Conservation (phyloP, 495 filamentous ascomycete species). For the Pyrenula massariospora region DNA sequence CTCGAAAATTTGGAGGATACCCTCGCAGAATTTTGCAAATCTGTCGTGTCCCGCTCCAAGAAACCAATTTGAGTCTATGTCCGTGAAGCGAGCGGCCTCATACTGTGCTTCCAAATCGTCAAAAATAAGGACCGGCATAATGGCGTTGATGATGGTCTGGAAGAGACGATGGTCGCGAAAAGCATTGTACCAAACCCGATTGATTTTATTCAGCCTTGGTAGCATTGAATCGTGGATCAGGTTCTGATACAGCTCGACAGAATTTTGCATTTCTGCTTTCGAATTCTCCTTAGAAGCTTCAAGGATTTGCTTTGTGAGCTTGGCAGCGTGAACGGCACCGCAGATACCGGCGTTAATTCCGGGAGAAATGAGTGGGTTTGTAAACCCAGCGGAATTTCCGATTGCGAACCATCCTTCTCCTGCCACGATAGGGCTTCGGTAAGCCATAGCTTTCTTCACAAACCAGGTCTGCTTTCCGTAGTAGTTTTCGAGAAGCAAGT, state of each 20-base stretch:
- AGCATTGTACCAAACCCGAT: neutral
- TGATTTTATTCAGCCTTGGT: neutral
- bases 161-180: constrained; percentile 1
- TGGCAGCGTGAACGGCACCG: no score
- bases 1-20: neutral
- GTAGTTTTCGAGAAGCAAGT: constrained; percentile 3
- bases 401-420: constrained; percentile 8
- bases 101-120: neutral
- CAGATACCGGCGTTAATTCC: constrained; percentile 11
- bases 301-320: no score
- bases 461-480: constrained; percentile 10
- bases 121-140: neutral
- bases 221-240: no score
- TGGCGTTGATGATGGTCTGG: neutral
- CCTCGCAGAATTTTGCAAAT: neutral
- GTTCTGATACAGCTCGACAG: no score
- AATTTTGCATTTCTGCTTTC: no score
- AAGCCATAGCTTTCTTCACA: constrained; percentile 6
- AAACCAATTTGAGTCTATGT: neutral
- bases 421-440: constrained; percentile 6
- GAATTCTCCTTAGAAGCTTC: no score
- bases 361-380: constrained; percentile 7
- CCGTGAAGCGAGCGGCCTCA: neutral
- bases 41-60: neutral
- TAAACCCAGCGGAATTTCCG: constrained; percentile 9